Base-by-base conservation (phyloP, 306 rosid species). In the Quercus berberidifolia region DNA sequence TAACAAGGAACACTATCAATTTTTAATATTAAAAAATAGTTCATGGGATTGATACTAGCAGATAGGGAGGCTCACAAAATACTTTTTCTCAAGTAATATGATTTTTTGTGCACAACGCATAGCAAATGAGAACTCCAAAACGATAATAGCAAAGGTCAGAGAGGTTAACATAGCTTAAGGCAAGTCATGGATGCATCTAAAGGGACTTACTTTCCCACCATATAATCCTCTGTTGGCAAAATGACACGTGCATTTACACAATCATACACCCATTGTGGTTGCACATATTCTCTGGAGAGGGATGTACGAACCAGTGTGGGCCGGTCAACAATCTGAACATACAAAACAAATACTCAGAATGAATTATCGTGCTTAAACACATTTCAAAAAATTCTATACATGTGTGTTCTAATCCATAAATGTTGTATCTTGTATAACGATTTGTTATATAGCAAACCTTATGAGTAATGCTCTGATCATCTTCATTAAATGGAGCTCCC, bases 221-320 rank as follows among this genome's bases (percentile, higher is more conserved):
- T 35, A 86, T 95, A 95, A 64, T 30, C 90, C 23, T 76, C 92
- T 19, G 90, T 85, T 17, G 99, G 98, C 79, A 95, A 86, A 86
- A 95, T 84, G 28, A 91, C 86, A 5, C 87, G 85, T 9, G 96
- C 94, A 84, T 95, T 95, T 70, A 93, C 86, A 84, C 88, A 91
- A 74, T 93, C 99, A 88, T 65, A 95, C 57, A 95, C 75, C 99
- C 99, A 95, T 71, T 95, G 99, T 21, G 99, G 99, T 86, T 95
- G 99, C 80, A 91, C 91, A 80, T 95, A 95, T 69, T 90, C 94
- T 78, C 99, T 91, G 20, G 94, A 85, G 70, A 83, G 89, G 71
- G 88, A 89, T 83, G 80, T 86, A 81, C 88, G 98, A 52, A 87
- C 88, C 79, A 89, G 97, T 30, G 88, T 13, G 17, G 94, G 94